Evolutionary conservation across 1,284 basidiomycete genomes (phyloP).

Genomic region (Blastosporella zonata): DNA sequence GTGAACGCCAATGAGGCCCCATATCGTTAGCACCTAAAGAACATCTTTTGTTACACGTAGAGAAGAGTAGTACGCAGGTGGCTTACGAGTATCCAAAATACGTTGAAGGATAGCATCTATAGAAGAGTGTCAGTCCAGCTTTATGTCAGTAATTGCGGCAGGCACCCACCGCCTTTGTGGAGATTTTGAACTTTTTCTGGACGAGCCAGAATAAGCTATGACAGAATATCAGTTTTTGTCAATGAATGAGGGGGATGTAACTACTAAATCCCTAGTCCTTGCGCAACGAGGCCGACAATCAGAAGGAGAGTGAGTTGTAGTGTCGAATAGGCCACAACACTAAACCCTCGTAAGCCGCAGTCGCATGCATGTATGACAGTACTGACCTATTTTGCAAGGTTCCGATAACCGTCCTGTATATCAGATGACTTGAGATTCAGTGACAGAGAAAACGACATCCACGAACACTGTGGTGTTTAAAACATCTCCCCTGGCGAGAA

Average conservation of each 20-base stretch:
- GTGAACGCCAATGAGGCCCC: conserved; percentile 78
- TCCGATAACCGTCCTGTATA: conserved; percentile 67
- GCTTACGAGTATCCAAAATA: conserved; percentile 67
- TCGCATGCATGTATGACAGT: background rate
- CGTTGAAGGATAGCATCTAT: conserved; percentile 72
- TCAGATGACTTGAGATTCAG: background rate
- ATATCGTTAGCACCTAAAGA: conserved; percentile 60
- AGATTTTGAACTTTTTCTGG: conserved; percentile 68
- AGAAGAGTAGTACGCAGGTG: background rate
- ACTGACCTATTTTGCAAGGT: conserved; percentile 75
- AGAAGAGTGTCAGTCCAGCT: conserved; percentile 7
- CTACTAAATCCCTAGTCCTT: conserved; percentile 75
- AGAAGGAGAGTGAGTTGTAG: conserved; percentile 66
- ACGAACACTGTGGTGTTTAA: conserved; percentile 72
- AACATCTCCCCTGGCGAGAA: conserved; percentile 58
- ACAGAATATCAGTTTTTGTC: background rate
- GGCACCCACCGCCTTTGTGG: conserved; percentile 61
- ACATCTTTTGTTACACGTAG: background rate
- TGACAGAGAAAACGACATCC: background rate
- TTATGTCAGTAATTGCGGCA: background rate
- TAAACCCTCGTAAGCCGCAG: conserved; percentile 19
- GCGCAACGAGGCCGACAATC: conserved; percentile 74
- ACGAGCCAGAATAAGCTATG: conserved; percentile 71
- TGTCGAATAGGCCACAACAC: conserved; percentile 65
- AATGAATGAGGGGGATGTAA: conserved; percentile 20